Base-by-base conservation (phyloP, 1,284 basidiomycete species). In the Ustilago loliicola region DNA sequence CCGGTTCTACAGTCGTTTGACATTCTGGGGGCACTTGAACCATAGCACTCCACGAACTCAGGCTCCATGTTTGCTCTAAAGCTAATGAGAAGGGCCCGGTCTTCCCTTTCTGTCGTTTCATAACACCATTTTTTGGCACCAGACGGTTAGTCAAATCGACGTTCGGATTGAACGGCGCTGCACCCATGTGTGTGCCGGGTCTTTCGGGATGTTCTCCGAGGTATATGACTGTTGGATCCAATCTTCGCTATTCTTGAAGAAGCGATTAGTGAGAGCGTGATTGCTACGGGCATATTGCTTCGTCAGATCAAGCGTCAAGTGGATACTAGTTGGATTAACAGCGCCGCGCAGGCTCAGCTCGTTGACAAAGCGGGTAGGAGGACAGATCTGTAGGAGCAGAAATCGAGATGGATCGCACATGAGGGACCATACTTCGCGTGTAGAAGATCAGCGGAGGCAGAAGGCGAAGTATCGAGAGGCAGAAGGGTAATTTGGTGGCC, bases 11-110 rank as follows among this genome's bases (percentile, higher is more conserved):
- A 56, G 19, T 2, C 21, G 13, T 11, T 21, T 17, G 2, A 17
- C 30, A 2, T 21, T 51, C 19, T 25, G 32, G 8, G 5, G 9
- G 21, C 34, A 15, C 13, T 30, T 50, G 23, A 54, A 13, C 54
- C 61, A 63, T 34, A 63, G 42, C 9, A 63, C 51, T 1, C 61
- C 11, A 63, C 42, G 19, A 56, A 63, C 17, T 63, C 45, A 13
- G 54, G 54, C 47, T 63, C 61, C 8, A 56, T 54, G 19, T 63
- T 25, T 9, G 61, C 55, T 17, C 13, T n/a, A 11, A 63, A 23
- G 23, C 38, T 56, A 21, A 63, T 63, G 2, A 54, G 53, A 11
- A 63, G 53, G 10, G 51, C 32, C 61, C 61, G 7, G 50, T 50
- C 48, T 34, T 51, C 40, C 9, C 15, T 30, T 21, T 30, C 23